These are phyloP conservation scores for Phytopythium ostracodes DNA, from an alignment of 352 stramenopile genomes.

Conservation along the genomic window DNA sequence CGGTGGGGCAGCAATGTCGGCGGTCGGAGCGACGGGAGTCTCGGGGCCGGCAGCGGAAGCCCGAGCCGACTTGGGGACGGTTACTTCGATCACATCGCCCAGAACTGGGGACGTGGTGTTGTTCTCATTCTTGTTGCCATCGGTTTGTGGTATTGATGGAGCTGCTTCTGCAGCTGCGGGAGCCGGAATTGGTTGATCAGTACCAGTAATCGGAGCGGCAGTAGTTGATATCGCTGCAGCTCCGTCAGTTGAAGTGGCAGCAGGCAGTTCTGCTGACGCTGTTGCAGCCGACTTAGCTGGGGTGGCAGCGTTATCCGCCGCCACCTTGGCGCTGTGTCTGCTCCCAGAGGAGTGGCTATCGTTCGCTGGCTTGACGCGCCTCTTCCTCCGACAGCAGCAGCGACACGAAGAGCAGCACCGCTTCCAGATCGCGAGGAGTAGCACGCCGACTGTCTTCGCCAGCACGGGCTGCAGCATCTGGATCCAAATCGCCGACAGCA, in stretches of 20 bases:
- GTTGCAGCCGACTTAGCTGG: background rate
- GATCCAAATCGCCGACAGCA: constrained; percentile 55
- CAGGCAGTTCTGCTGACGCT: constrained; percentile 5
- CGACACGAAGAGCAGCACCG: constrained; percentile 14
- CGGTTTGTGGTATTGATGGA: background rate
- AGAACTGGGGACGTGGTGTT: background rate
- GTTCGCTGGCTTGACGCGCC: constrained; percentile 5
- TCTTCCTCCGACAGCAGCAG: constrained; percentile 21
- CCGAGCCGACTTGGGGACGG: constrained; percentile 6
- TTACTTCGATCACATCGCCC: constrained; percentile 1
- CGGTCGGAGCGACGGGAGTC: background rate
- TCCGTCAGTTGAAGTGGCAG: background rate
- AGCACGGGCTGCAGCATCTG: constrained; percentile 51
- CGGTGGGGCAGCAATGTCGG: background rate
- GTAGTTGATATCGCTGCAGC: background rate
- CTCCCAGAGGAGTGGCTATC: background rate
- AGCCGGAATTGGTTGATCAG: background rate
- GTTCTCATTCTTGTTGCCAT: no score
- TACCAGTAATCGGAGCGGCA: background rate
- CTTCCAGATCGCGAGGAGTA: constrained; percentile 30
- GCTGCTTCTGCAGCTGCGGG: constrained; percentile 6
- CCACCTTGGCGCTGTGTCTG: constrained; percentile 29
- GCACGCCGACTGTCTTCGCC: constrained; percentile 28
- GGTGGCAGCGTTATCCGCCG: constrained; percentile 21
- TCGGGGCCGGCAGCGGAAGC: background rate